These are phyloP conservation scores for Fusarium gaditjirri DNA, from an alignment of 2,329 filamentous ascomycete genomes.

Conservation along the genomic window DNA sequence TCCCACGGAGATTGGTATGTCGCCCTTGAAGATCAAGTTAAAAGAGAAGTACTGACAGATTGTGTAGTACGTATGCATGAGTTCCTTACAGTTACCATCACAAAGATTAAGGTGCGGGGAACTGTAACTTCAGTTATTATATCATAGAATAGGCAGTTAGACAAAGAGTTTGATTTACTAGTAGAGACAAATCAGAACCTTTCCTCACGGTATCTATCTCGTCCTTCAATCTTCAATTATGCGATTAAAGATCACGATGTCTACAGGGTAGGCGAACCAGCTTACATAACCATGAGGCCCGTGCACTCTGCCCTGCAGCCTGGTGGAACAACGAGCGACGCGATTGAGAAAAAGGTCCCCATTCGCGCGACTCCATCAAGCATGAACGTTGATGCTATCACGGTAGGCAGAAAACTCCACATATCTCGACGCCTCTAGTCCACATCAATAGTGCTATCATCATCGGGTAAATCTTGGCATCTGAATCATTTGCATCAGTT, in stretches of 20 bases:
- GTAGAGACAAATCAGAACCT: background rate
- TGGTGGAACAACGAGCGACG: conserved; percentile 42
- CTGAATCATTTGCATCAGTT: background rate
- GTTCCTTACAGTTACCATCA: background rate
- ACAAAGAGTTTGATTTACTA: background rate
- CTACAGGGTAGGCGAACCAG: conserved; percentile 21
- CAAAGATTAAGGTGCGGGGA: background rate
- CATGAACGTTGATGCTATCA: conserved; percentile 38
- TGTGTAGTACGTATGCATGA: background rate
- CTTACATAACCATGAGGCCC: conserved; percentile 37
- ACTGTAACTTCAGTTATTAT: too few species aligned
- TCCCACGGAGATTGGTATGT: background rate
- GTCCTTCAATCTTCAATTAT: background rate
- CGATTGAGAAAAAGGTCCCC: conserved; percentile 47
- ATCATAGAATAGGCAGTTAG: background rate
- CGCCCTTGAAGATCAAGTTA: background rate
- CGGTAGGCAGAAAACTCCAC: conserved; percentile 28
- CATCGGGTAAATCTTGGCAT: conserved; percentile 7
- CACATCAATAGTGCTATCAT: background rate
- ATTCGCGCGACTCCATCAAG: conserved; percentile 46
- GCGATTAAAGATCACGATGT: too few species aligned
- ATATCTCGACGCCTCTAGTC: conserved; percentile 1
- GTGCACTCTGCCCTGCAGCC: conserved; percentile 33
- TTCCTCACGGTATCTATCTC: background rate
- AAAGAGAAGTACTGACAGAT: background rate